These are phyloP conservation scores for Chalara sp. DNA, from an alignment of 2,329 filamentous ascomycete genomes.

Conservation along the genomic window DNA sequence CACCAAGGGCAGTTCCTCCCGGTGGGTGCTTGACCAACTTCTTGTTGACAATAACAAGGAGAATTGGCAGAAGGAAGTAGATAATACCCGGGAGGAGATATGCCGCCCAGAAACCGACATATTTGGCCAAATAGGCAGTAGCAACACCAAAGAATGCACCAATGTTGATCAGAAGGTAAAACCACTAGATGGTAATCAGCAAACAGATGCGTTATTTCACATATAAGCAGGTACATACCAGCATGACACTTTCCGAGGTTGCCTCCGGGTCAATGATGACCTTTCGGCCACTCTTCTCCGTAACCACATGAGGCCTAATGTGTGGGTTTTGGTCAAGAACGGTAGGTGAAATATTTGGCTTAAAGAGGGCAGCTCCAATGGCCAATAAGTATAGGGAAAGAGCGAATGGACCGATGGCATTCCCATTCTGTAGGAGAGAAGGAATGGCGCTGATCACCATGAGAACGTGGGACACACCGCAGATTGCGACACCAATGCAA, in stretches of 20 bases:
- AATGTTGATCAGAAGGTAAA: constrained; percentile 65
- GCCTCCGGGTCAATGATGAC: constrained; percentile 54
- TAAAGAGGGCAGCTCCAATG: constrained; percentile 46
- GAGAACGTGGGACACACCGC: constrained; percentile 48
- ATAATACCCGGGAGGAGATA: constrained; percentile 45
- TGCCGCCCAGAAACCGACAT: constrained; percentile 42
- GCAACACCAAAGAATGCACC: constrained; percentile 46
- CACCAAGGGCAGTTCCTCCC: constrained; percentile 37
- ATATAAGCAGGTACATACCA: constrained; percentile 9
- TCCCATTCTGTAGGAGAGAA: constrained; percentile 25
- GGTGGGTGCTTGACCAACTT: constrained; percentile 37
- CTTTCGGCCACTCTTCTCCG: constrained; percentile 46
- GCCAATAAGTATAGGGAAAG: constrained; percentile 28
- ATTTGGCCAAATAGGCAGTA: constrained; percentile 36
- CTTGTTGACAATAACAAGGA: constrained; percentile 33
- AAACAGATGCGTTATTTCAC: no score
- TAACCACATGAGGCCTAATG: constrained; percentile 35
- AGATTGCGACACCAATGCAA: constrained; percentile 35
- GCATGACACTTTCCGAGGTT: constrained; percentile 41
- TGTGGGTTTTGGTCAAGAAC: constrained; percentile 50
- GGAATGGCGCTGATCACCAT: constrained; percentile 25
- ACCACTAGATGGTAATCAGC: constrained; percentile 24
- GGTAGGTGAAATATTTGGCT: constrained; percentile 59
- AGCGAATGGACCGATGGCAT: constrained; percentile 29
- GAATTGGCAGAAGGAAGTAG: constrained; percentile 51